These are phyloP conservation scores for Tricholoma hemisulphureum DNA, from an alignment of 768 basidiomycete species.

Conservation along the genomic window DNA sequence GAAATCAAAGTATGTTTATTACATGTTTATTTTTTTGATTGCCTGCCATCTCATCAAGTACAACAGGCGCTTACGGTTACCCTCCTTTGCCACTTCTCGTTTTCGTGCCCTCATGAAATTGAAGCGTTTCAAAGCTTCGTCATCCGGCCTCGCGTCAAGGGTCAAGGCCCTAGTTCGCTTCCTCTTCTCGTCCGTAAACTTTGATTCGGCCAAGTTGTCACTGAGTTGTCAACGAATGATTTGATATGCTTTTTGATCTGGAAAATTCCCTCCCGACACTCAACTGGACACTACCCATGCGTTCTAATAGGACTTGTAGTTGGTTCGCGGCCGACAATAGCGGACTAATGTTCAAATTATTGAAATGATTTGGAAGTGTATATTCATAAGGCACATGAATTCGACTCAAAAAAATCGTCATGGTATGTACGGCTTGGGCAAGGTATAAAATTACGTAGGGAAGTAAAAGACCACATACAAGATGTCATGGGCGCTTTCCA, in stretches of 20 bases:
- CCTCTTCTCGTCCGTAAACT: conserved; percentile 49
- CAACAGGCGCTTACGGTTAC: conserved; percentile 41
- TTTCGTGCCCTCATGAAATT: conserved; percentile 49
- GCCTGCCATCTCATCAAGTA: not conserved
- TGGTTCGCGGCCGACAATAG: not conserved
- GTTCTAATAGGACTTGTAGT: not conserved
- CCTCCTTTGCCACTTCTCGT: conserved; percentile 54
- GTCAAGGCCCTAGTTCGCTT: conserved; percentile 53
- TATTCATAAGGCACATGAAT: too few species aligned
- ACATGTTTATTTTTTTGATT: not conserved
- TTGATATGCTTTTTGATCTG: not conserved
- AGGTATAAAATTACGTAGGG: conserved; percentile 4
- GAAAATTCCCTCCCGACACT: not conserved
- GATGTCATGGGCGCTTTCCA: not conserved
- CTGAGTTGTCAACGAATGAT: too few species aligned
- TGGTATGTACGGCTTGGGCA: not conserved
- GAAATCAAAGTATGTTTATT: conserved; percentile 55
- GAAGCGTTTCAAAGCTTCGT: conserved; percentile 68
- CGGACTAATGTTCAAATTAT: not conserved
- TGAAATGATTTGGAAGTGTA: not conserved
- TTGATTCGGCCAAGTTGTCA: conserved; percentile 14
- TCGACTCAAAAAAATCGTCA: too few species aligned
- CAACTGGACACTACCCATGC: not conserved
- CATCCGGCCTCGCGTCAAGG: conserved; percentile 55
- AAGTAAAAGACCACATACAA: not conserved